Conservation (phyloP, 148 eudicot species). For the Mesembryanthemum crystallinum region DNA sequence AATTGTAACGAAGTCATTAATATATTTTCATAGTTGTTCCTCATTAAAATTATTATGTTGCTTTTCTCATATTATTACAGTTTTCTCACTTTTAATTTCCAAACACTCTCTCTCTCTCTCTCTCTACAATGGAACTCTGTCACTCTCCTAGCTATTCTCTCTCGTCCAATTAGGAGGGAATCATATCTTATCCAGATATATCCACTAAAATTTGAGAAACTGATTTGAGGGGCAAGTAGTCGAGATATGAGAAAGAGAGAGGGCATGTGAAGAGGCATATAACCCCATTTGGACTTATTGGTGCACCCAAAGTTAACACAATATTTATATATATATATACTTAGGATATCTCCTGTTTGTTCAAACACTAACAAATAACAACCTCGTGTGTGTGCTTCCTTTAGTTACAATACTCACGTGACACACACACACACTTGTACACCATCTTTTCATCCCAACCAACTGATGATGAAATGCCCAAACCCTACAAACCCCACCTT, state of each 20-base stretch:
- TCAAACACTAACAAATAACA: no score
- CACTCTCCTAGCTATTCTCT: no score
- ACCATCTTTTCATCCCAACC: no score
- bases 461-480: neutral
- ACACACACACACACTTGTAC: neutral
- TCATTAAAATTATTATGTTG: no score
- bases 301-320: neutral
- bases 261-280: neutral
- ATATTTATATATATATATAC: neutral
- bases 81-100: no score
- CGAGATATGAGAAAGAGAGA: neutral
- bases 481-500: neutral
- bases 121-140: no score
- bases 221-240: neutral
- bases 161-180: neutral
- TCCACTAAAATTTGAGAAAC: neutral
- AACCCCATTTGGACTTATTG: neutral
- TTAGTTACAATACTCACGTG: neutral
- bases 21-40: no score
- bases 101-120: no score
- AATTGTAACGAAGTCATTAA: no score
- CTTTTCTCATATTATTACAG: no score
- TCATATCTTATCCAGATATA: neutral
- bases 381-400: neutral
- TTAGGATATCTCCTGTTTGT: neutral